These are phyloP conservation scores for Neofusicoccum parvum DNA, from an alignment of 2,329 filamentous ascomycete genomes.

Conservation along the genomic window DNA sequence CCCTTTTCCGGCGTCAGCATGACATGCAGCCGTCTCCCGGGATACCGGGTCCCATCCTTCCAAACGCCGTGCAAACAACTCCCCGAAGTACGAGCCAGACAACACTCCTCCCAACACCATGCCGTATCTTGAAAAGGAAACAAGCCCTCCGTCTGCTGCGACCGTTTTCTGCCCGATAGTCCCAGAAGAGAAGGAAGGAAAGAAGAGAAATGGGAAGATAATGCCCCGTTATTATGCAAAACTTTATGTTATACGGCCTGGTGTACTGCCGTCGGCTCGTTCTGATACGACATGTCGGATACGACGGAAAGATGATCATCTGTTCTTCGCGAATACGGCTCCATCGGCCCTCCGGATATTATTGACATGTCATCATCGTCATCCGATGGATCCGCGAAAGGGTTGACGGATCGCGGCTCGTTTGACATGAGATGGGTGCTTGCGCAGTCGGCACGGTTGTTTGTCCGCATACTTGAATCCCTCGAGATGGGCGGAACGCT, in stretches of 20 bases:
- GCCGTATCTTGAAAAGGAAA: neutral
- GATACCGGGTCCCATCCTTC: neutral
- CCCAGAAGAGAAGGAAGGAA: neutral
- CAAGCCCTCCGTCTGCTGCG: neutral
- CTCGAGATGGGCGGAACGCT: constrained; percentile 18
- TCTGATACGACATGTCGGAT: constrained; percentile 12
- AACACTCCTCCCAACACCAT: constrained; percentile 2
- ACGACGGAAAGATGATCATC: constrained; percentile 11
- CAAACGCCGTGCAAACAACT: neutral
- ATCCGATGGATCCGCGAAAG: constrained; percentile 18
- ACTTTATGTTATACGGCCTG: neutral
- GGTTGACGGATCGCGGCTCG: neutral
- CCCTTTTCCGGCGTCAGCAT: neutral
- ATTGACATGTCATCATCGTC: neutral
- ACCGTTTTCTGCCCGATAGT: neutral
- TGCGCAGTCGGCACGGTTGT: neutral
- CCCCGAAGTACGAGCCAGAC: neutral
- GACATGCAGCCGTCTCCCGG: neutral
- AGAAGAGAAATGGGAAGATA: neutral
- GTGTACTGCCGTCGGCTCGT: neutral
- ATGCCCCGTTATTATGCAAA: neutral
- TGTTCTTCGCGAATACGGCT: neutral
- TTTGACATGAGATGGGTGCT: neutral
- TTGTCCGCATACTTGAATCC: constrained; percentile 17
- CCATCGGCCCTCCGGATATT: neutral